A percentile compares a stretch with the other conserved stretches of the same genome.
Conservation (phyloP, 306 rosid genomes). For the Cucurbita pepo region DNA sequence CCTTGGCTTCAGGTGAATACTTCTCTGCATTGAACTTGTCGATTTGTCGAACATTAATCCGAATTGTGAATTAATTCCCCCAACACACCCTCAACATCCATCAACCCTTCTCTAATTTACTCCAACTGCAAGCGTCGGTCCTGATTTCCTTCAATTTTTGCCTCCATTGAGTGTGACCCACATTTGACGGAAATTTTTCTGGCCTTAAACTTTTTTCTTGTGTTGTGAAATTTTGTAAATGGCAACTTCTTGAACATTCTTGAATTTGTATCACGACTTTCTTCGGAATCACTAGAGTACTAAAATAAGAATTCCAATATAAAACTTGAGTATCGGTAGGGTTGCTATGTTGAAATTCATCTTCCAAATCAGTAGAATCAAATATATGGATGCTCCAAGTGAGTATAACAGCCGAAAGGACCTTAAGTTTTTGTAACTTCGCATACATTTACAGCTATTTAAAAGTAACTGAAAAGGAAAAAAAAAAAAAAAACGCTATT, state of each 20-base stretch:
- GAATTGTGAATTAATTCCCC: background rate
- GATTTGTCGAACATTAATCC: too few species aligned
- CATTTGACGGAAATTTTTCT: too few species aligned
- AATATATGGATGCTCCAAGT: too few species aligned
- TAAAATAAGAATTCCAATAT: background rate
- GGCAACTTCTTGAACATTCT: too few species aligned
- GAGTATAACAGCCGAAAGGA: too few species aligned
- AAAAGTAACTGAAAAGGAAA: background rate
- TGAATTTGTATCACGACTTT: background rate
- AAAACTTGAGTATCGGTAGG: background rate
- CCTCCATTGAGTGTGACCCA: background rate
- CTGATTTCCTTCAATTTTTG: background rate
- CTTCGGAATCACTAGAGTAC: background rate
- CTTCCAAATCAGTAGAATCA: background rate
- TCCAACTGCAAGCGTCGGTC: background rate
- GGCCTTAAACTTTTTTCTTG: background rate
- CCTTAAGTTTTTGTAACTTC: too few species aligned
- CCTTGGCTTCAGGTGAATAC: too few species aligned
- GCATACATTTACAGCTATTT: too few species aligned
- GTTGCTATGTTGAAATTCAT: background rate
- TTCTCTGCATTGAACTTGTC: too few species aligned
- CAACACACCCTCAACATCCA: background rate
- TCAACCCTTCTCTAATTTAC: background rate
- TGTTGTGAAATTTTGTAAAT: too few species aligned
- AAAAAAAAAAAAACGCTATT: background rate